Evolutionary conservation across 106 monocot species (phyloP).

Genomic region (Platanthera guangdongensis): DNA sequence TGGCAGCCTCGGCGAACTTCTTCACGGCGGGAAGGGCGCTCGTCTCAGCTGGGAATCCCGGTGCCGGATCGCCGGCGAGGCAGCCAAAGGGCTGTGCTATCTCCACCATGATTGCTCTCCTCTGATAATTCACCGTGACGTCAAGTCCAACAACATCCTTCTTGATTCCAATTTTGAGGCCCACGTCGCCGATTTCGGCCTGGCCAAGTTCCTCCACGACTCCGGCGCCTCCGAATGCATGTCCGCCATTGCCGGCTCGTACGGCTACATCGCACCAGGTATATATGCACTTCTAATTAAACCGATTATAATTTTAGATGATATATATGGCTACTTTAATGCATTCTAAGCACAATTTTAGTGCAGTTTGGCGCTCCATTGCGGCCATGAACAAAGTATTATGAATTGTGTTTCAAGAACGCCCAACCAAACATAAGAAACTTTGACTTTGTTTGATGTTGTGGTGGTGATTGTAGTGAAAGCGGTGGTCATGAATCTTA

Average conservation of each 20-base stretch:
- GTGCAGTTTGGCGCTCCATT: no score
- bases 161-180: conserved; percentile 79
- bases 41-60: conserved; percentile 70
- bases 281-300: background rate
- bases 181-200: conserved; percentile 92
- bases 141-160: conserved; percentile 84
- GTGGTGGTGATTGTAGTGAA: no score
- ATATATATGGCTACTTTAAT: no score
- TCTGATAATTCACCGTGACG: conserved; percentile 73
- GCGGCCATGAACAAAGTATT: no score
- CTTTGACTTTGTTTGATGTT: no score
- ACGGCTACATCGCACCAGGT: conserved; percentile 98
- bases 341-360: no score
- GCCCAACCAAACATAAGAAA: no score
- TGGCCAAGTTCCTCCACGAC: conserved; percentile 62
- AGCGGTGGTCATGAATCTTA: no score
- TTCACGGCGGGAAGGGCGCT: conserved; percentile 79
- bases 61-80: conserved; percentile 66
- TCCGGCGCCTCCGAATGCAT: conserved; percentile 77
- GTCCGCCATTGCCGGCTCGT: conserved; percentile 88
- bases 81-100: conserved; percentile 80
- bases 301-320: no score
- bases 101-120: conserved; percentile 92
- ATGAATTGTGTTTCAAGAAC: no score
- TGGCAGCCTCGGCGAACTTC: conserved; percentile 78